Evolutionary conservation across 78 protist species (phyloP).

Genomic region (Chrysochromulina tobinii): DNA sequence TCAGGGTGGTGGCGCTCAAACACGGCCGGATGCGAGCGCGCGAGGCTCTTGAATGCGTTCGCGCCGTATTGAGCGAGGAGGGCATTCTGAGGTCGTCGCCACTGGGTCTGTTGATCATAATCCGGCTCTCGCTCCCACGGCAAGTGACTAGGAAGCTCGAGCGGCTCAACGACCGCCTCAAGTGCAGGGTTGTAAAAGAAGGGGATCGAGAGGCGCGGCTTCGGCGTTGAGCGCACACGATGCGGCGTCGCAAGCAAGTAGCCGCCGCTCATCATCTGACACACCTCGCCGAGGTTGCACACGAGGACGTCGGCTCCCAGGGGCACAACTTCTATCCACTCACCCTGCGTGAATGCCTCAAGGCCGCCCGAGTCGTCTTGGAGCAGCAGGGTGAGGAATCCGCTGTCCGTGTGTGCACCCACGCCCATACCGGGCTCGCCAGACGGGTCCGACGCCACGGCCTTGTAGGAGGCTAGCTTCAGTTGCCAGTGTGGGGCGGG

Average conservation of each 20-base stretch:
- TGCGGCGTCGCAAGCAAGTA: conserved; percentile 1
- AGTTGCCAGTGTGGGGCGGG: not conserved
- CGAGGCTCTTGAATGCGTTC: conserved; percentile 24
- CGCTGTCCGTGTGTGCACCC: not conserved
- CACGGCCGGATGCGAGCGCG: not conserved
- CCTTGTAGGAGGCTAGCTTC: not conserved
- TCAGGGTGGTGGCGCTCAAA: not conserved
- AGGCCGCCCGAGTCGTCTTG: conserved; percentile 15
- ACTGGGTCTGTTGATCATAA: not conserved
- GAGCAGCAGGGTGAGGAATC: conserved; percentile 7
- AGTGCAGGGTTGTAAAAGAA: conserved; percentile 26
- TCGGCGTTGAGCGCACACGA: not conserved
- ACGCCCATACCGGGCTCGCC: not conserved
- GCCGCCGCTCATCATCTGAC: not conserved
- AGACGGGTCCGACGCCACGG: not conserved
- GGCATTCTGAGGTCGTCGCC: not conserved
- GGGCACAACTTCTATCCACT: not conserved
- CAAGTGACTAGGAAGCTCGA: not conserved
- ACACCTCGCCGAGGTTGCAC: conserved; percentile 10
- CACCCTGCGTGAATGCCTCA: not conserved
- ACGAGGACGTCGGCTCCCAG: not conserved
- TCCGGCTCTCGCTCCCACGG: not conserved
- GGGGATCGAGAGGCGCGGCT: not conserved
- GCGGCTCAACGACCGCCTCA: not conserved
- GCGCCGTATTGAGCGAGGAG: not conserved